These are phyloP conservation scores for Lachnellula suecica DNA, from an alignment of 2,329 filamentous ascomycete species.

Conservation along the genomic window DNA sequence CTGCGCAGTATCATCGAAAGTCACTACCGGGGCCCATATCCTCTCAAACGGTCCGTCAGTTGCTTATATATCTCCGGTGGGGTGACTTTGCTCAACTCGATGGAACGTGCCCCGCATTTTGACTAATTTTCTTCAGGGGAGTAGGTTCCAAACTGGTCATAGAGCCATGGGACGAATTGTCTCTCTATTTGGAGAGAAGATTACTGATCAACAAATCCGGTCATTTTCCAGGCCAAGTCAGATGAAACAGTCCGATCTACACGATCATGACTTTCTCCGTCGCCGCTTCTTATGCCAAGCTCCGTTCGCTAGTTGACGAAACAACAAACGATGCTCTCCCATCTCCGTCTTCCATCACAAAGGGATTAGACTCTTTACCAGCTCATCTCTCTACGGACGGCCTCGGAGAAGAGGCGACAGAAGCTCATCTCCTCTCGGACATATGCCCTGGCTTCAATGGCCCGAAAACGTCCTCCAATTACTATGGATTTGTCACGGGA, in stretches of 20 bases:
- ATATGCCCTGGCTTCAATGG: conserved; percentile 40
- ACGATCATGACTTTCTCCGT: conserved; percentile 24
- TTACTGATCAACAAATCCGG: too few relatives aligned
- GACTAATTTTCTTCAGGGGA: too few relatives aligned
- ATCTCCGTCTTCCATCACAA: conserved; percentile 15
- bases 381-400: conserved; percentile 38
- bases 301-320: conserved; percentile 20
- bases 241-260: not conserved
- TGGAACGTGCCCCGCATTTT: too few relatives aligned
- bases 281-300: conserved; percentile 23
- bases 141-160: too few relatives aligned
- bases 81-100: too few relatives aligned
- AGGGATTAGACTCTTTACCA: conserved; percentile 32
- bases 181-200: too few relatives aligned
- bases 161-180: too few relatives aligned
- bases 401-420: conserved; percentile 40
- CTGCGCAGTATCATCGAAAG: too few relatives aligned
- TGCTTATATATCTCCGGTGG: too few relatives aligned
- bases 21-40: too few relatives aligned
- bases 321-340: conserved; percentile 27
- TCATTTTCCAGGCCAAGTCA: too few relatives aligned
- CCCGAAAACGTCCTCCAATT: conserved; percentile 40
- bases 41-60: too few relatives aligned
- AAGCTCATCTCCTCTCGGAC: conserved; percentile 44
- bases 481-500: conserved; percentile 90